Evolutionary conservation across 768 basidiomycete genomes (phyloP), one percentile per base, ranked within the genome.

Genomic region (Tulasnella sp.): DNA sequence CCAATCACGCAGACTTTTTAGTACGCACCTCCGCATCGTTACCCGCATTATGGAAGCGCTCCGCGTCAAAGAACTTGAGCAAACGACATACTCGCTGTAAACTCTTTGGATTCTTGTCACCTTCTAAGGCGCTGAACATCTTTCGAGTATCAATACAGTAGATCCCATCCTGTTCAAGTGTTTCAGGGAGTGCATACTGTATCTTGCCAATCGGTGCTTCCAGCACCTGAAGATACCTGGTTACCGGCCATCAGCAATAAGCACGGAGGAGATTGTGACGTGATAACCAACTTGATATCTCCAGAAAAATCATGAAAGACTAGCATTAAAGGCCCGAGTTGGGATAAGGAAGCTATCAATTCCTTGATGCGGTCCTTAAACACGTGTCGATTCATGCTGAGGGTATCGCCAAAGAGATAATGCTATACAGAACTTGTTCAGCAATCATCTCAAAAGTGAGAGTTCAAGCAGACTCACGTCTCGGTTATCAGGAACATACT

Each of bases 31-130:
- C 72, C 1, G 87, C 86, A 62, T 90, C 85, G 59, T 89, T 90
- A 0, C 86, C 87, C 1, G 84, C 86, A 59, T 91, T 92, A 69
- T 89, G 89, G 52, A 83, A 65, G 57, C 71, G 68, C 29, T 70
- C 57, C n/a, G 48, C 42, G 1, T 75, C 73, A 0, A 65, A 56
- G 44, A 88, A 70, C 44, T 77, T 73, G 19, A 91, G 70, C 45
- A 79, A 74, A 40, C 68, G 66, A 63, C 81, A 83, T 27, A 78
- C 71, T 33, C 76, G 73, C 54, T 74, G 74, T 19, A 92, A 72
- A 1, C 69, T 66, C 41, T 74, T 66, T 37, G 72, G 71, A 61
- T 80, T 71, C 45, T 68, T 66, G 53, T 75, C 72, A 7, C 84
- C 85, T 46, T 81, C 74, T 22, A 92, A 68, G 5, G 81, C 86